Percentiles rank a stretch among this genome's conserved stretches.
phyloP scores from a whole-genome alignment of 148 eudicot species.

The Spergularia marina region DNA sequence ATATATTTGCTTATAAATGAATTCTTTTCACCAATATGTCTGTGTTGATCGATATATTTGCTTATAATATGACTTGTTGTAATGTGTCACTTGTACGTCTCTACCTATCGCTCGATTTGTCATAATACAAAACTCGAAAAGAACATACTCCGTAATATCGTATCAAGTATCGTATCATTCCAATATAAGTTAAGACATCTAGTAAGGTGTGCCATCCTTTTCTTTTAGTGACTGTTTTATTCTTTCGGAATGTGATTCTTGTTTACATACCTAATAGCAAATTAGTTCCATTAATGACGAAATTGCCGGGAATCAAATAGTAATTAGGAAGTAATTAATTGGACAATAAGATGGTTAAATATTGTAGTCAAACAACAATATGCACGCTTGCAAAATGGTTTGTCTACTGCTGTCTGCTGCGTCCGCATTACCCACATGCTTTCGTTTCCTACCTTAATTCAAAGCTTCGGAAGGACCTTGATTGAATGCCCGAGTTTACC shows the following conservation, averaged over 20 bases:
- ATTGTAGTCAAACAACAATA: not conserved
- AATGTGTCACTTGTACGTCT: too few relatives aligned
- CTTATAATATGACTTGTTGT: too few relatives aligned
- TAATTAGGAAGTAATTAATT: not conserved
- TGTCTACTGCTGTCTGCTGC: not conserved
- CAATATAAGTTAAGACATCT: not conserved
- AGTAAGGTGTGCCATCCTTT: not conserved
- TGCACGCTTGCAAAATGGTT: slow-evolving; percentile 12
- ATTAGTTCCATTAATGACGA: not conserved
- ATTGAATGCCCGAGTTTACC: too few relatives aligned
- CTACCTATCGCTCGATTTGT: too few relatives aligned
- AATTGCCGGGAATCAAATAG: slow-evolving; percentile 9
- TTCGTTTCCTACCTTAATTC: not conserved
- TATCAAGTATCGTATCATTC: not conserved
- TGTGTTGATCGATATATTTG: too few relatives aligned
- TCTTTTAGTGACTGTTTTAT: not conserved
- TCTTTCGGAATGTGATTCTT: not conserved
- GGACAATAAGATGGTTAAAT: not conserved
- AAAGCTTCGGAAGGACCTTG: not conserved
- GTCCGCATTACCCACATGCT: slow-evolving; percentile 11
- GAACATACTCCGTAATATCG: too few relatives aligned
- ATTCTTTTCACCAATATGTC: too few relatives aligned
- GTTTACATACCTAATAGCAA: not conserved
- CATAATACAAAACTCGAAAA: too few relatives aligned
- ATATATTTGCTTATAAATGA: too few relatives aligned